Conservation (phyloP, 2,329 filamentous ascomycete genomes). For the Ophiostoma sp. region DNA sequence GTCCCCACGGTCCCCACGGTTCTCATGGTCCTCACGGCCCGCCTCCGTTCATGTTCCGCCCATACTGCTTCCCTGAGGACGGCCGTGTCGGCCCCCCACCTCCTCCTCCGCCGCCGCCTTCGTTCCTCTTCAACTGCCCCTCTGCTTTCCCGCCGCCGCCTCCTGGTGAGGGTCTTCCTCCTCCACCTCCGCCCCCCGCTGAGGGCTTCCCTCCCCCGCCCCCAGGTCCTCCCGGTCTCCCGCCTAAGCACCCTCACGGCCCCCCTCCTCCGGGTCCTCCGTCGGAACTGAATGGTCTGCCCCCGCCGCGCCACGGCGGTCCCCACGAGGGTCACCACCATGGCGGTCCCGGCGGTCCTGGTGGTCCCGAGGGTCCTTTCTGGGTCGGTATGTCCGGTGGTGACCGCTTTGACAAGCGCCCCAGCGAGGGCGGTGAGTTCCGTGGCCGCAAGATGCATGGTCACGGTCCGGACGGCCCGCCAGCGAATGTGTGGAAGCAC, state of each 20-base stretch:
- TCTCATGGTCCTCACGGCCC: not conserved
- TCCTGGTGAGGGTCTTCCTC: not conserved
- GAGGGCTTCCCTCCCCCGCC: not conserved
- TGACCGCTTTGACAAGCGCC: not conserved
- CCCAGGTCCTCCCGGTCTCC: not conserved
- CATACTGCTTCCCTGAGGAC: slow-evolving; percentile 11
- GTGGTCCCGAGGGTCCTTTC: slow-evolving; percentile 2
- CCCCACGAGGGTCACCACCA: not conserved
- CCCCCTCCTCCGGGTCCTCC: slow-evolving; percentile 27
- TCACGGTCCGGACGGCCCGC: not conserved
- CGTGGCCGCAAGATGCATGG: slow-evolving; percentile 21
- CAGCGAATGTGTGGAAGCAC: not conserved
- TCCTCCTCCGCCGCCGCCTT: slow-evolving; percentile 24
- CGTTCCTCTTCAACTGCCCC: slow-evolving; percentile 32
- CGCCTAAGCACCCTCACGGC: slow-evolving; percentile 13
- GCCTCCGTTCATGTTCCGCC: slow-evolving; percentile 6
- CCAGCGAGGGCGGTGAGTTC: not conserved
- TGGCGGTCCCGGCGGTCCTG: not conserved
- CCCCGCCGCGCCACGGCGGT: not conserved
- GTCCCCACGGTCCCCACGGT: slow-evolving; percentile 22
- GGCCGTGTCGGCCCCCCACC: slow-evolving; percentile 6
- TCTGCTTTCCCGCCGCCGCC: slow-evolving; percentile 4
- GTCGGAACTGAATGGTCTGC: not conserved
- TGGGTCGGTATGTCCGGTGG: not conserved
- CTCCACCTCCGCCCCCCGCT: not conserved